A percentile compares a stretch with the other conserved stretches of the same genome.
These are phyloP conservation scores for Limonium bicolor DNA, from an alignment of 148 eudicot genomes.

Conservation along the genomic window DNA sequence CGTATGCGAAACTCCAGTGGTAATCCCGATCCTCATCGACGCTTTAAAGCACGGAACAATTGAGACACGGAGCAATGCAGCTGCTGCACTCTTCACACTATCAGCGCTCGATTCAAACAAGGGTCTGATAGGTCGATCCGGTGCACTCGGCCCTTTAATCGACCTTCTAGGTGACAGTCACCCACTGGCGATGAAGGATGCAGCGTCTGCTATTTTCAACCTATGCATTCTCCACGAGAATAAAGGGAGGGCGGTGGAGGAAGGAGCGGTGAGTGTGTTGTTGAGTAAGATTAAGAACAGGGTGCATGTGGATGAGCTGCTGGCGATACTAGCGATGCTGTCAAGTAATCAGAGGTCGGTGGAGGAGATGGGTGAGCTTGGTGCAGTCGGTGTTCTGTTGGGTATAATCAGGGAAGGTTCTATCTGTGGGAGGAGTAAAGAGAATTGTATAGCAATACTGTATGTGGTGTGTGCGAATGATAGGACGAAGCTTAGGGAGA, in stretches of 20 bases:
- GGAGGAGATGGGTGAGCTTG: constrained; percentile 66
- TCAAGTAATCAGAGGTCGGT: constrained; percentile 55
- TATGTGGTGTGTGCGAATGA: constrained; percentile 49
- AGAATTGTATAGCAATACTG: constrained; percentile 69
- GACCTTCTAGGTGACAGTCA: constrained; percentile 66
- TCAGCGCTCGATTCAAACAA: constrained; percentile 91
- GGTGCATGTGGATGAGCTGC: constrained; percentile 52
- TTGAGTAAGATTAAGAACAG: constrained; percentile 38
- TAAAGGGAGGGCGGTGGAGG: constrained; percentile 57
- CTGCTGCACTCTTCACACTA: constrained; percentile 85
- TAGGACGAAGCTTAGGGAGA: constrained; percentile 50
- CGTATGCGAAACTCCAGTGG: constrained; percentile 72
- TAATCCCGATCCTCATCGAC: constrained; percentile 45
- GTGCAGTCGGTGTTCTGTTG: constrained; percentile 44
- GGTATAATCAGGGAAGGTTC: constrained; percentile 43
- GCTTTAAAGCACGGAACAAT: constrained; percentile 48
- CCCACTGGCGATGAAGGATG: constrained; percentile 69
- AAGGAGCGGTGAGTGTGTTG: constrained; percentile 72
- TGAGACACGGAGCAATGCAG: constrained; percentile 74
- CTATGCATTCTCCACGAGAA: constrained; percentile 81
- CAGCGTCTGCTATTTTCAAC: constrained; percentile 78
- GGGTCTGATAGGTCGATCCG: constrained; percentile 60
- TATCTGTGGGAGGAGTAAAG: constrained; percentile 68
- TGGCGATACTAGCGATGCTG: constrained; percentile 82
- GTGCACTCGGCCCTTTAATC: constrained; percentile 54